phyloP scores from a whole-genome alignment of 129 eudicot genomes.

The Calendula officinalis region DNA sequence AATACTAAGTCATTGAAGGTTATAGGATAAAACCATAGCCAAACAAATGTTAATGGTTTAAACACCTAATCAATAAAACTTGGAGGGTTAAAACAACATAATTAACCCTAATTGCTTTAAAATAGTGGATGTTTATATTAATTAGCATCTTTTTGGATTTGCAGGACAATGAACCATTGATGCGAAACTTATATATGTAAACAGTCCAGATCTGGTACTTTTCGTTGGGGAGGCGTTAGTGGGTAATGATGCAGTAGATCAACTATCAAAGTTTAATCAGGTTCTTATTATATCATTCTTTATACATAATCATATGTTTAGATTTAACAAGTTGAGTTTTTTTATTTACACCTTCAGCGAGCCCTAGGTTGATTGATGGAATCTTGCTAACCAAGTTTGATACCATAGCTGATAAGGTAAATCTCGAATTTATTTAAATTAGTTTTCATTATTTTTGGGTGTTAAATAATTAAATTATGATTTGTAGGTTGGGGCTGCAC shows the following conservation, averaged over 20 bases:
- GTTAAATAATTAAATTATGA: background rate
- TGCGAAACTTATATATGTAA: conserved; percentile 89
- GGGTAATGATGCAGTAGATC: conserved; percentile 97
- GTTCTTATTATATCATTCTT: conserved; percentile 20
- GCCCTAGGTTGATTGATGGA: conserved; percentile 90
- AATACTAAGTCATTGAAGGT: no score
- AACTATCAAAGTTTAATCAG: conserved; percentile 90
- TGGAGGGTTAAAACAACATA: no score
- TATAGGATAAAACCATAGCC: no score
- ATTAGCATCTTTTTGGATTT: conserved; percentile 30
- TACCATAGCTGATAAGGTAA: conserved; percentile 83
- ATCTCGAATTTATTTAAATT: background rate
- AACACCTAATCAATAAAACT: no score
- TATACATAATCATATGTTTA: background rate
- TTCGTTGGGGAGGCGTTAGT: conserved; percentile 97
- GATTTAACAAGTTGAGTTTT: background rate
- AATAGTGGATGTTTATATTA: no score
- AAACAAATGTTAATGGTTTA: conserved; percentile 25
- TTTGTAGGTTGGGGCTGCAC: conserved; percentile 87
- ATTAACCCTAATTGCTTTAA: conserved; percentile 41
- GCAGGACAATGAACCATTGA: conserved; percentile 95
- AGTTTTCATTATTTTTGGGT: background rate
- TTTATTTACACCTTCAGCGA: conserved; percentile 60
- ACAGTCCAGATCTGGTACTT: conserved; percentile 86
- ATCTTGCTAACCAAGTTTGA: conserved; percentile 94